A percentile compares a stretch with the other conserved stretches of the same genome.
phyloP scores from a whole-genome alignment of 2,329 filamentous ascomycete species.

The Penicillium sp. region DNA sequence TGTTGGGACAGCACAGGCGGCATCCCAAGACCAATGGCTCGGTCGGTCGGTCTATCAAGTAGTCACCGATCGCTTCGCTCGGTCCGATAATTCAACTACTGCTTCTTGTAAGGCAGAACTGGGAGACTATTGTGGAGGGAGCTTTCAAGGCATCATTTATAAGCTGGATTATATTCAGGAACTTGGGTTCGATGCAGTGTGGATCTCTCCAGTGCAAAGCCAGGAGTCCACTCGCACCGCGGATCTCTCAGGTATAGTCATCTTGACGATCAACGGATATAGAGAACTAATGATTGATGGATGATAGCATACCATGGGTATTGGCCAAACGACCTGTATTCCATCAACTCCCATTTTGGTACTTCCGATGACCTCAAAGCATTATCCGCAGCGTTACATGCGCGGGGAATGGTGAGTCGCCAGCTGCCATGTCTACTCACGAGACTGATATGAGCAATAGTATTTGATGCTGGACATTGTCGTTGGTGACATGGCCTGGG shows the following conservation, averaged over 20 bases:
- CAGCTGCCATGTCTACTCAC: neutral
- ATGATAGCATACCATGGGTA: conserved; percentile 20
- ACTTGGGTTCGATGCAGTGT: conserved; percentile 57
- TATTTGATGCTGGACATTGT: conserved; percentile 68
- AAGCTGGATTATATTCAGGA: conserved; percentile 57
- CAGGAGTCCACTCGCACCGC: conserved; percentile 44
- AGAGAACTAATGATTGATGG: conserved; percentile 19
- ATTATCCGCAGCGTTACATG: conserved; percentile 62
- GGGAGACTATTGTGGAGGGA: conserved; percentile 55
- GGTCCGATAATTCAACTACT: conserved; percentile 46
- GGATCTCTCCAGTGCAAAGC: conserved; percentile 54
- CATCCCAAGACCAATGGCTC: conserved; percentile 44
- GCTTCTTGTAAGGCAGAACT: conserved; percentile 36
- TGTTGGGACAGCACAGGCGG: conserved; percentile 25
- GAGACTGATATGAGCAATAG: conserved; percentile 3
- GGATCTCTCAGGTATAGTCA: conserved; percentile 46
- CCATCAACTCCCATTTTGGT: conserved; percentile 65
- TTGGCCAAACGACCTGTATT: conserved; percentile 39
- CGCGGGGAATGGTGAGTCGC: conserved; percentile 54
- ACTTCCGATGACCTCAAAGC: conserved; percentile 64
- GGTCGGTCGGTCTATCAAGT: conserved; percentile 52
- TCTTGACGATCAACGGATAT: conserved; percentile 57
- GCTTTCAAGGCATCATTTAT: conserved; percentile 53
- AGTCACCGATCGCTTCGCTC: conserved; percentile 51
- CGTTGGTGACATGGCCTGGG: conserved; percentile 29